Conservation (phyloP, 257 asterid genomes). For the Fraxinus pennsylvanica region DNA sequence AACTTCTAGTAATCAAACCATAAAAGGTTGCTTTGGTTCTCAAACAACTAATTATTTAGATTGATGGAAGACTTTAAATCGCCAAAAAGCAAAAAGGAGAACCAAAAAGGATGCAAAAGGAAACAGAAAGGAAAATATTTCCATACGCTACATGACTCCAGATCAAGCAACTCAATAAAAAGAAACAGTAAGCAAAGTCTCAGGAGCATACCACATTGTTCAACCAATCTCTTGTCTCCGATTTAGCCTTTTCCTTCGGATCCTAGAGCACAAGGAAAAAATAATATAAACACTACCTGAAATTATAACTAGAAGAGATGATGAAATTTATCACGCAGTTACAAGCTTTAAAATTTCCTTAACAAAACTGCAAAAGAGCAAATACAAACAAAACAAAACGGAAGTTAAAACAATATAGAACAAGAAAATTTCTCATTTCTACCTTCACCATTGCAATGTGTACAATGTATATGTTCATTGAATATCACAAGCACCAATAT, state of each 20-base stretch:
- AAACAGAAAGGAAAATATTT: conserved; percentile 2
- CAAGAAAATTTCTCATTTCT: background rate
- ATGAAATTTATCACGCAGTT: background rate
- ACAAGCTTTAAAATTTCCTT: too few species aligned
- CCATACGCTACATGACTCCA: conserved; percentile 6
- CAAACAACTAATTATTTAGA: conserved; percentile 19
- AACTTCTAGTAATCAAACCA: background rate
- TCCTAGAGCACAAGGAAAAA: conserved; percentile 54
- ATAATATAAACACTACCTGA: conserved; percentile 6
- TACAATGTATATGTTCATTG: background rate
- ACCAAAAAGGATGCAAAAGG: conserved; percentile 4
- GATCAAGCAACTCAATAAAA: conserved; percentile 22
- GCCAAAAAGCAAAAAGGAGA: background rate
- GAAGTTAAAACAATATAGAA: background rate
- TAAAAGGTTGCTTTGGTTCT: background rate
- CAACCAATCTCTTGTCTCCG: conserved; percentile 98
- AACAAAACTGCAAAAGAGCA: conserved; percentile 9
- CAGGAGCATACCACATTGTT: conserved; percentile 82
- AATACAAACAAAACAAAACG: background rate
- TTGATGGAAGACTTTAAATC: background rate
- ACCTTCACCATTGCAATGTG: background rate
- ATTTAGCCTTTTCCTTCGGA: conserved; percentile 96
- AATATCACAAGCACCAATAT: conserved; percentile 5
- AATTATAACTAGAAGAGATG: conserved; percentile 21
- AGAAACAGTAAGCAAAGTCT: conserved; percentile 24